A percentile compares a stretch with the other conserved stretches of the same genome.
Evolutionary conservation across 371 early-diverging fungal genomes (phyloP).

Genomic region (Quaeritorhiza haematococci): DNA sequence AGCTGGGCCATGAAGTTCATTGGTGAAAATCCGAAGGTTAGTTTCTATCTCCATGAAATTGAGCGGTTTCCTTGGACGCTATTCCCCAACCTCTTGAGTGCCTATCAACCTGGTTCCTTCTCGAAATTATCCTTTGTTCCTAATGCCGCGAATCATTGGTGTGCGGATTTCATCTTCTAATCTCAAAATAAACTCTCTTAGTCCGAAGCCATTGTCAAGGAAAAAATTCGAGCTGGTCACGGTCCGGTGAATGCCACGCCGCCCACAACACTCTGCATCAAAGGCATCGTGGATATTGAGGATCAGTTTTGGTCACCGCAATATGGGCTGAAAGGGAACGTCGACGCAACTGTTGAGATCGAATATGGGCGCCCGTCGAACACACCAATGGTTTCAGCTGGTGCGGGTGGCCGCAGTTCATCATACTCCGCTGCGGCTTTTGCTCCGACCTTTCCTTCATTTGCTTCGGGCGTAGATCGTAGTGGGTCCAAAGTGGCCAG

Average conservation of each 20-base stretch:
- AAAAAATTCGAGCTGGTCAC: too few species aligned
- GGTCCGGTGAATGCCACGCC: not conserved
- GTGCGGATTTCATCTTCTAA: too few species aligned
- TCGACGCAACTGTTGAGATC: slow-evolving; percentile 57
- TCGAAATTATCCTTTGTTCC: not conserved
- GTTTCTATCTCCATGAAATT: not conserved
- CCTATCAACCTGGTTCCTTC: not conserved
- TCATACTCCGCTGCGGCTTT: too few species aligned
- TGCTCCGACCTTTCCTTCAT: too few species aligned
- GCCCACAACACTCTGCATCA: slow-evolving; percentile 46
- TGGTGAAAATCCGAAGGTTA: slow-evolving; percentile 1
- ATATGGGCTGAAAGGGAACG: slow-evolving; percentile 88
- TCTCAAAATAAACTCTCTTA: too few species aligned
- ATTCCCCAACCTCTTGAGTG: not conserved
- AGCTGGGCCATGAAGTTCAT: slow-evolving; percentile 48
- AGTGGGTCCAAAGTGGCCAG: too few species aligned
- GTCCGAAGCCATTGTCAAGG: too few species aligned
- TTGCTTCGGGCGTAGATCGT: too few species aligned
- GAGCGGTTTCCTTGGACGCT: not conserved
- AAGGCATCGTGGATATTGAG: slow-evolving; percentile 78
- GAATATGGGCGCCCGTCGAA: too few species aligned
- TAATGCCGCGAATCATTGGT: too few species aligned
- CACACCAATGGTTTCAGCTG: too few species aligned
- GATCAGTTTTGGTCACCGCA: slow-evolving; percentile 89
- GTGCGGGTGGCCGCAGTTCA: too few species aligned